These are phyloP conservation scores for Colletotrichum truncatum DNA, from an alignment of 2,329 filamentous ascomycete species.

Conservation along the genomic window DNA sequence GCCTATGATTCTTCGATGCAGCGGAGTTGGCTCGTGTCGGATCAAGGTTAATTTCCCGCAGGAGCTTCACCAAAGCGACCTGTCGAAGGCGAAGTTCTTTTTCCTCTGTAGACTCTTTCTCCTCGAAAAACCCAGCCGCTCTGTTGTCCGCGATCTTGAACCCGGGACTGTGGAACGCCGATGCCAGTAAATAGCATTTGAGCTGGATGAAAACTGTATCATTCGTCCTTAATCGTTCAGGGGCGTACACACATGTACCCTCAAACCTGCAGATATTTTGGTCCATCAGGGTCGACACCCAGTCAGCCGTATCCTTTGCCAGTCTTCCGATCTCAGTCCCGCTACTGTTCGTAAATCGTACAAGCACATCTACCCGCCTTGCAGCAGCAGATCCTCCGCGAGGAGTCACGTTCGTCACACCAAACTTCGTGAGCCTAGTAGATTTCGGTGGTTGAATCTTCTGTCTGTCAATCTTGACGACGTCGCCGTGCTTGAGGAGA, in stretches of 20 bases:
- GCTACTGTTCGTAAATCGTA: constrained; percentile 83
- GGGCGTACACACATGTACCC: constrained; percentile 87
- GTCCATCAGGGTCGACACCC: constrained; percentile 93
- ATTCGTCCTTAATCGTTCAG: constrained; percentile 85
- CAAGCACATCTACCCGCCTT: constrained; percentile 83
- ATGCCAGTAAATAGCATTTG: constrained; percentile 76
- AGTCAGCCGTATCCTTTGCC: constrained; percentile 85
- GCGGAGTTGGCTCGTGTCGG: constrained; percentile 79
- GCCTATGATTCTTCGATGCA: constrained; percentile 81
- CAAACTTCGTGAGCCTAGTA: constrained; percentile 53
- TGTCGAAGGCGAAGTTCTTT: constrained; percentile 85
- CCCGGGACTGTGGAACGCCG: constrained; percentile 74
- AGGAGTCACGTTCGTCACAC: constrained; percentile 41
- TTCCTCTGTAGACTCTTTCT: constrained; percentile 87
- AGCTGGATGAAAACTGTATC: constrained; percentile 95
- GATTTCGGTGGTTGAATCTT: constrained; percentile 71
- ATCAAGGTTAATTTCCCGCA: constrained; percentile 86
- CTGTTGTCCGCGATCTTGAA: constrained; percentile 76
- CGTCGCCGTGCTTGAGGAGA: constrained; percentile 82
- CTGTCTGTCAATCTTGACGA: constrained; percentile 86
- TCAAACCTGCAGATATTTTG: constrained; percentile 90
- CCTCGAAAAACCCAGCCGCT: constrained; percentile 79
- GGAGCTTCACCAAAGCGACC: constrained; percentile 86
- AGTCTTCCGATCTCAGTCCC: constrained; percentile 89
- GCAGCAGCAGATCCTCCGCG: constrained; percentile 60